A percentile compares a stretch with the other conserved stretches of the same genome.
Evolutionary conservation across 257 asterid genomes (phyloP).

Genomic region (Dorcoceras hygrometricum): DNA sequence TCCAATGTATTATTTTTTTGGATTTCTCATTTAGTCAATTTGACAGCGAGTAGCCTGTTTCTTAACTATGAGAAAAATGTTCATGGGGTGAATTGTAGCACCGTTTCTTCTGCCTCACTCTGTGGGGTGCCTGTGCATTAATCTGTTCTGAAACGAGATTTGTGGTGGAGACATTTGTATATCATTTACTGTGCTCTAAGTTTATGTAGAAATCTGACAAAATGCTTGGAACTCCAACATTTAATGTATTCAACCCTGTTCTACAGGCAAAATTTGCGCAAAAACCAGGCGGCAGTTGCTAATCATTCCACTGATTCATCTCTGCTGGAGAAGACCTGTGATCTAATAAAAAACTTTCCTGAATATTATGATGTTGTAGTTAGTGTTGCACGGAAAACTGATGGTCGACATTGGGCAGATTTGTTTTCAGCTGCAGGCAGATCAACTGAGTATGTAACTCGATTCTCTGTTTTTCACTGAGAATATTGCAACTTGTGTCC

Average conservation of each 20-base stretch:
- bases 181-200: slow-evolving; percentile 15
- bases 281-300: slow-evolving; percentile 47
- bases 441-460: slow-evolving; percentile 82
- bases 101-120: slow-evolving; percentile 19
- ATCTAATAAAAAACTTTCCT: slow-evolving; percentile 85
- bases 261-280: slow-evolving; percentile 69
- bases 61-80: not conserved
- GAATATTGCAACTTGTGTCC: slow-evolving; percentile 9
- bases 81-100: not conserved
- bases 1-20: slow-evolving; percentile 1
- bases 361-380: slow-evolving; percentile 98
- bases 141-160: slow-evolving; percentile 17
- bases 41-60: slow-evolving; percentile 5
- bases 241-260: slow-evolving; percentile 26
- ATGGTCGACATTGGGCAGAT: slow-evolving; percentile 99
- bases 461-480: slow-evolving; percentile 21
- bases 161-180: slow-evolving; percentile 21
- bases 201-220: slow-evolving; percentile 9
- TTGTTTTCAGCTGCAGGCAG: slow-evolving; percentile 94
- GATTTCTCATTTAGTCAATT: slow-evolving; percentile 12
- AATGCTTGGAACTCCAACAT: slow-evolving; percentile 6
- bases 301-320: slow-evolving; percentile 41
- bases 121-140: slow-evolving; percentile 13
- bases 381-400: slow-evolving; percentile 99
- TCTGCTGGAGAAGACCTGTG: slow-evolving; percentile 92